Percentiles rank a stretch among this genome's conserved stretches.
Conservation (phyloP, 139 green algal species). For the Micromonas pusilla region DNA sequence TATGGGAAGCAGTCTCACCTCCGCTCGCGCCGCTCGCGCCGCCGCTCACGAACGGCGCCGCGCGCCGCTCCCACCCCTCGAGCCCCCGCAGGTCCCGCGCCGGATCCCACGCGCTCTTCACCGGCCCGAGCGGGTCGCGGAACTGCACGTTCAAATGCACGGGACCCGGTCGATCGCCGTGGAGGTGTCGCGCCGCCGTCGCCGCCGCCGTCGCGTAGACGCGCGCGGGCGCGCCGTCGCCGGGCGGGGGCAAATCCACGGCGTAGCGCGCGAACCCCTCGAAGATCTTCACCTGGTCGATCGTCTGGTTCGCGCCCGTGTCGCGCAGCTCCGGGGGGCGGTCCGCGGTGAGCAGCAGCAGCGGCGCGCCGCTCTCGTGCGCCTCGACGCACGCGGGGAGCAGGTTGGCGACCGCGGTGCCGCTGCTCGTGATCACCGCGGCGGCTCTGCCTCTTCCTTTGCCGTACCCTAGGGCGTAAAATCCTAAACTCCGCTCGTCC, state of each 20-base stretch:
- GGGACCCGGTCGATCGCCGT: conserved; percentile 53
- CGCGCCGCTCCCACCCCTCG: conserved; percentile 45
- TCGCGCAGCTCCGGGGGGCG: conserved; percentile 81
- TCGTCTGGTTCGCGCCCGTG: conserved; percentile 84
- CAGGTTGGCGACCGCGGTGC: conserved; percentile 96
- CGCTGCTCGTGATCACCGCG: conserved; percentile 69
- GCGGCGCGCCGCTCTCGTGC: conserved; percentile 58
- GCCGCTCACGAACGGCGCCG: not conserved
- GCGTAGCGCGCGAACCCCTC: conserved; percentile 71
- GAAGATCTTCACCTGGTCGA: conserved; percentile 86
- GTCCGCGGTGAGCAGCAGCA: conserved; percentile 92
- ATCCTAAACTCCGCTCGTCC: conserved; percentile 94
- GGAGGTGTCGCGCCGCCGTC: conserved; percentile 47
- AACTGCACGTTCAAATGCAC: conserved; percentile 95
- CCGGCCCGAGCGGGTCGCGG: conserved; percentile 81
- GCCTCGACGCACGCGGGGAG: conserved; percentile 91
- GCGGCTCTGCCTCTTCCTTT: conserved; percentile 41
- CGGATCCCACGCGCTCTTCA: conserved; percentile 35
- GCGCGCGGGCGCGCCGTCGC: conserved; percentile 40
- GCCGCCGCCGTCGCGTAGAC: conserved; percentile 59
- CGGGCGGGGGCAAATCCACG: conserved; percentile 65
- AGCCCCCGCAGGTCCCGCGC: conserved; percentile 49
- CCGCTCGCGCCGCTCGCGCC: too few species aligned
- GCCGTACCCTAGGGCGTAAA: conserved; percentile 81
- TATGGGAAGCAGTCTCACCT: too few species aligned